Conservation (phyloP, 1,284 basidiomycete species). For the Cutaneotrichosporon cutaneum region DNA sequence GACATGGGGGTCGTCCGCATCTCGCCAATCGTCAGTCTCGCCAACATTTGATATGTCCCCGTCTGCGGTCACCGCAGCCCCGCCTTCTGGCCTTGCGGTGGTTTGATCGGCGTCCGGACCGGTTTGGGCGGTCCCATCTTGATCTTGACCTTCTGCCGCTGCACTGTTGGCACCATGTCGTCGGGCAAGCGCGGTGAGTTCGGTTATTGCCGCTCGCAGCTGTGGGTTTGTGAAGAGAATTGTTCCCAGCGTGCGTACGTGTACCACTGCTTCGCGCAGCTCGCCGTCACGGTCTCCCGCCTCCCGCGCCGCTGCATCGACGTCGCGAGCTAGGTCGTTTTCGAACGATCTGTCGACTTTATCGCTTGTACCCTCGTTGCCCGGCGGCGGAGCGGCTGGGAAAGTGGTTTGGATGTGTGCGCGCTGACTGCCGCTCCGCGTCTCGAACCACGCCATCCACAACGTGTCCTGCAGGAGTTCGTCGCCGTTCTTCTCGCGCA, state of each 20-base stretch:
- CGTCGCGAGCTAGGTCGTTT: not conserved
- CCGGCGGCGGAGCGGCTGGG: not conserved
- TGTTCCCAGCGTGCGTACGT: conserved; percentile 11
- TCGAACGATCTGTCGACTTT: not conserved
- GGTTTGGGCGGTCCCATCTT: not conserved
- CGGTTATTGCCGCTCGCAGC: conserved; percentile 10
- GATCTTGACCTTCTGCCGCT: not conserved
- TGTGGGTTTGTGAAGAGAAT: conserved; percentile 18
- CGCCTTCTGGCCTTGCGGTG: not conserved
- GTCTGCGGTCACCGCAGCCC: not conserved
- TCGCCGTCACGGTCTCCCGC: not conserved
- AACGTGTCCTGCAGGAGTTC: conserved; percentile 21
- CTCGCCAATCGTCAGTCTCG: not conserved
- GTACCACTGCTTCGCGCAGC: not conserved
- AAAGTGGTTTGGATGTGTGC: not conserved
- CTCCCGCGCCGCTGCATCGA: not conserved
- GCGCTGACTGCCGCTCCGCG: not conserved
- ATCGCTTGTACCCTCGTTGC: not conserved
- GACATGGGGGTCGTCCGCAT: not conserved
- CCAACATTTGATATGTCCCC: too few species aligned
- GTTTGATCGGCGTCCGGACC: not conserved
- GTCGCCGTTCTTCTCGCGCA: conserved; percentile 22
- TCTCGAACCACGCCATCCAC: conserved; percentile 13
- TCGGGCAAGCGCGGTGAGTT: conserved; percentile 7
- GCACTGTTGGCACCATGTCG: not conserved